Evolutionary conservation across 192 early-diverging fungal species (phyloP), one percentile per base, ranked within the genome.

Genomic region (Entomortierella chlamydospora): DNA sequence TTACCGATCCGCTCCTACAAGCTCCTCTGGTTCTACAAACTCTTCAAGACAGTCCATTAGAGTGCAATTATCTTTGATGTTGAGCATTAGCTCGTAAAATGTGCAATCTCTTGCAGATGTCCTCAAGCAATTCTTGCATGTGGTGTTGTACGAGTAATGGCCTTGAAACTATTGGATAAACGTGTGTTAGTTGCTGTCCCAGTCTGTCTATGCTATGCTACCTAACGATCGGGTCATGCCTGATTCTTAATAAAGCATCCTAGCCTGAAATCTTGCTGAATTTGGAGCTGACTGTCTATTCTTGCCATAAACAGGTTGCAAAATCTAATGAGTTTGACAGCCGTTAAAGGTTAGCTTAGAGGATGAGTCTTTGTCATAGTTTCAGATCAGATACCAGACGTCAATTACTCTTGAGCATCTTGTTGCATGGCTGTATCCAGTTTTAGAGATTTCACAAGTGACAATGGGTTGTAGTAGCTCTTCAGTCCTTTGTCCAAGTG

Each of bases 371-470:
- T 37, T 37, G n/a, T 10, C 34, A 37, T 18, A 31, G 31, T 58
- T 50, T 10, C 37, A 43, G 61, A 47, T 20, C 29, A 37, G 26
- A 63, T 23, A 33, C 4, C 43, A 26, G 6, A 30, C 12, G 1
- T 1, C 33, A 10, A 81, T 18, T 79, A 83, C 82, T 83, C 82
- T 57, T 83, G 82, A 8, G 82, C 82, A 49, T 83, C 82, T 30
- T 83, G 82, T 23, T 83, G 81, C 52, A 68, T 68, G 10, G 37
- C 51, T n/a, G 61, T 74, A 33, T 70, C 63, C 58, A 83, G 26
- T 43, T 70, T 67, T n/a, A 83, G 53, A 0, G 59, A 64, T 17
- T 52, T 39, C 13, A 83, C 72, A 8, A 83, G 66, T 26, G 70
- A 62, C 4, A 57, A 49, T 17, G 82, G 82, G 50, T 66, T 81